phyloP scores from a whole-genome alignment of 306 rosid species.

The Clitoria ternatea region DNA sequence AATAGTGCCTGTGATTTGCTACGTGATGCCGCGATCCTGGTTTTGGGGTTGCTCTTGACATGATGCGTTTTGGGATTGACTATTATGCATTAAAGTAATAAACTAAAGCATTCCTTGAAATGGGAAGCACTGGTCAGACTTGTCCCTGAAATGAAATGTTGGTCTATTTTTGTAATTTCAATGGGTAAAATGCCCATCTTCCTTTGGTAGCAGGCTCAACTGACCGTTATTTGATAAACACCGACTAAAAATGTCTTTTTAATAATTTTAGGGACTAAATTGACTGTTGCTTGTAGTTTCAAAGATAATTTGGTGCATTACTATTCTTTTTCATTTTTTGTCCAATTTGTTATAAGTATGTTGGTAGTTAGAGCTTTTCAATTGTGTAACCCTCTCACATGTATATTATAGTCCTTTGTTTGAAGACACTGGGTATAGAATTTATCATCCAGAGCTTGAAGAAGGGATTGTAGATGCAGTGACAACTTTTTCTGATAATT shows the following conservation, averaged over 20 bases:
- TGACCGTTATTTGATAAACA: not conserved
- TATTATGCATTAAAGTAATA: too few relatives aligned
- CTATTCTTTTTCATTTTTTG: not conserved
- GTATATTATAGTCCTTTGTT: constrained; percentile 41
- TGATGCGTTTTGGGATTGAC: too few relatives aligned
- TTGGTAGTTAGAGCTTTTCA: not conserved
- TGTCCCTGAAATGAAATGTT: not conserved
- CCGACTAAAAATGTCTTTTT: not conserved
- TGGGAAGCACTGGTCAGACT: not conserved
- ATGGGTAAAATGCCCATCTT: not conserved
- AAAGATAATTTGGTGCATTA: not conserved
- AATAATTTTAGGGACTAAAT: not conserved
- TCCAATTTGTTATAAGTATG: not conserved
- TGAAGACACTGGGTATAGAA: constrained; percentile 40
- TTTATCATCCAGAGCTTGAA: constrained; percentile 48
- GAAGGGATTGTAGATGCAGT: constrained; percentile 43
- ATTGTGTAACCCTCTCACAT: constrained; percentile 18
- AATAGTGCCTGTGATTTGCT: too few relatives aligned
- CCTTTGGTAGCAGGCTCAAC: not conserved
- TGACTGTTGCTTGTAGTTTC: not conserved
- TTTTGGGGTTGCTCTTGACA: too few relatives aligned
- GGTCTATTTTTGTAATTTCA: not conserved
- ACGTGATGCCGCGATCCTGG: too few relatives aligned
- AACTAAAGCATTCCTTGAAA: not conserved
- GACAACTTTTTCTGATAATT: constrained; percentile 54